Evolutionary conservation across 2,329 filamentous ascomycete species (phyloP), one percentile per base, ranked within the genome.

Genomic region (Sporothrix dimorphospora): DNA sequence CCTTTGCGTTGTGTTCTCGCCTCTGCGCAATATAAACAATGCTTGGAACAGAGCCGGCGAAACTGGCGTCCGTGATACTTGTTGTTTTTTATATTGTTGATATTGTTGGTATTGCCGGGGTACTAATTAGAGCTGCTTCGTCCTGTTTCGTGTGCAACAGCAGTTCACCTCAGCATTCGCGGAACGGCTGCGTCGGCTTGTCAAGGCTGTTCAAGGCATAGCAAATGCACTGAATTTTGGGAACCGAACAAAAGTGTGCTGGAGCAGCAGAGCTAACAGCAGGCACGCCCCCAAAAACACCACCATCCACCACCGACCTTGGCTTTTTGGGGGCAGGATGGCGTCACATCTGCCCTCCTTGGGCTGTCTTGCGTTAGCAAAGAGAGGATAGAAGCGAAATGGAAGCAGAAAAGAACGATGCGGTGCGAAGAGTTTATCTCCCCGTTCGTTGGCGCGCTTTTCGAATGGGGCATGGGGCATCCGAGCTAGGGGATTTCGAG

Each of bases 401-500:
- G 40, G 68, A 70, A 70, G 68, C 68, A 49, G 53, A 70, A 61
- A 61, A 70, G 68, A 70, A 70, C 68, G 68, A 70, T 70, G 68
- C 16, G 40, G 68, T 45, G 53, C 51, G 42, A 55, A 57, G 49
- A 45, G 66, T 27, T 38, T 69, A 40, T 68, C 65, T 68, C 34
- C 34, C 51, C 24, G 67, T 57, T 59, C 51, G 67, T 47, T 57
- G 49, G 67, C 67, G 49, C 27, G 45, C 45, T 53, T 67, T 65
- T 38, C 19, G 6, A 40, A 51, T 51, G 65, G 65, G 65, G 16
- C 65, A 38, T 53, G 27, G 65, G 65, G 27, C 24, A 51, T 55
- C 24, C 53, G 42, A 49, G 65, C 71, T 72, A 72, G 71, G 71
- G 34, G 71, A 40, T 72, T 72, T 69, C 57, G 57, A 72, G 71